Base-by-base conservation (phyloP, 2,329 filamentous ascomycete species). In the Calonectria pseudoturangicola region DNA sequence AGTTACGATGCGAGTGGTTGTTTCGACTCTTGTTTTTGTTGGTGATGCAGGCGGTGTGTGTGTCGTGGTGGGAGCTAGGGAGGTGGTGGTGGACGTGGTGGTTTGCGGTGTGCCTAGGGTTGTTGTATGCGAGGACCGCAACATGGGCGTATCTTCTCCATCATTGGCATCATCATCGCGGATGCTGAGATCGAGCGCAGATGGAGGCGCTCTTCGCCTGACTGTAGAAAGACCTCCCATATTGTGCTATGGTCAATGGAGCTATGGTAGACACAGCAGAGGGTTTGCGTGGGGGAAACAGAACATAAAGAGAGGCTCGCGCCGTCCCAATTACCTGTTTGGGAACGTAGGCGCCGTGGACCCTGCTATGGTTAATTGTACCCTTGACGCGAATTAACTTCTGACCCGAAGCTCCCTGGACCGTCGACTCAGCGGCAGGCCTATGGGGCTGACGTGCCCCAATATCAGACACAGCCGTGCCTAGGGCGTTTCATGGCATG, bases 121-220 rank as follows among this genome's bases (percentile, higher is more conserved):
- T 33, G 63, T n/a, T 16, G 25, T 54, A 30, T n/a, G 9, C 5
- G 47, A 10, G 10, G 33, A 25, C 6, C 36, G 48, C 36, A 41
- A 3, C 9, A 27, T 30, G 10, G 63, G 63, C 48, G 63, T 54
- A n/a, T 41, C 48, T 30, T 51, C n/a, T 6, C 3, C 15, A 15
- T 21, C 3, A 16, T 43, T 18, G 6, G 16, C 16, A n/a, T 60
- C 48, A 6, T 10, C 30, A 18, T 51, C 16, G 47, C 47, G 45
- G 12, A 54, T 66, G 21, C 47, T 54, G 18, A 66, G 63, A 4
- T 43, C 9, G 47, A 66, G 63, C 25, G 36, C 27, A 33, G 4
- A 13, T n/a, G 63, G 63, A 51, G 63, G 47, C 33, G 47, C 48
- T 25, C n/a, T 66, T 5, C 63, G 63, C 47, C 33, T 54, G 10